Evolutionary conservation across 768 basidiomycete species (phyloP), one percentile per base, ranked within the genome.

Genomic region (Pleurotus tuoliensis): DNA sequence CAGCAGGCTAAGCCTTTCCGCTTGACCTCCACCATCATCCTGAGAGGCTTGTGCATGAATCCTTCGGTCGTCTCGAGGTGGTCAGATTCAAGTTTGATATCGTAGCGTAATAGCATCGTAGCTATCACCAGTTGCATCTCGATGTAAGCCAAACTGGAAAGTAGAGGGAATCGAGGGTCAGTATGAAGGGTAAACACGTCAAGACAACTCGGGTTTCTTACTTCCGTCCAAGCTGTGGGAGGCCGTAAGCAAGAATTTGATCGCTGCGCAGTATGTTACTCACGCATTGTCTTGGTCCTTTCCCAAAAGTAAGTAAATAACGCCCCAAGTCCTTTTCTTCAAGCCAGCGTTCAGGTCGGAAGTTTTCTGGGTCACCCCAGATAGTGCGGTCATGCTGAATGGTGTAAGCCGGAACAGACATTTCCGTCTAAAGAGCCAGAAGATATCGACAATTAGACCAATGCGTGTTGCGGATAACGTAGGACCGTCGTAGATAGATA

Each of bases 261-360:
- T 50, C 55, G 25, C 13, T 40, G 30, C n/a, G 27, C 43, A 18
- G n/a, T 50, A 62, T 62, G 47, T 56, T 22, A 22, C 41, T 44
- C 20, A 69, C 67, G 49, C 71, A 71, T 54, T 67, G 67, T 45
- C 71, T 56, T 0, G 69, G 69, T 13, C 69, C 70, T 46, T 64
- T 67, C 4, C 70, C 69, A 56, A 72, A 72, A 6, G 68, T 66
- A 25, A 73, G 44, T 18, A 72, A 61, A 59, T 71, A 66, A 2
- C 49, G 61, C 5, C 60, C 57, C 8, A 63, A 45, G 37, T 66
- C 65, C 48, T 51, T 59, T 11, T 55, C 54, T 40, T 74, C 70
- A 1, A 72, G 60, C 73, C 73, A 75, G 3, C 73, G 58, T 55
- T 75, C 74, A 1, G 72, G 73, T 16, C 72, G 56, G 60, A 72